Percentiles rank a stretch among this genome's conserved stretches.
phyloP scores from a whole-genome alignment of 2,329 filamentous ascomycete genomes.

The Rugonectria rugulosa region DNA sequence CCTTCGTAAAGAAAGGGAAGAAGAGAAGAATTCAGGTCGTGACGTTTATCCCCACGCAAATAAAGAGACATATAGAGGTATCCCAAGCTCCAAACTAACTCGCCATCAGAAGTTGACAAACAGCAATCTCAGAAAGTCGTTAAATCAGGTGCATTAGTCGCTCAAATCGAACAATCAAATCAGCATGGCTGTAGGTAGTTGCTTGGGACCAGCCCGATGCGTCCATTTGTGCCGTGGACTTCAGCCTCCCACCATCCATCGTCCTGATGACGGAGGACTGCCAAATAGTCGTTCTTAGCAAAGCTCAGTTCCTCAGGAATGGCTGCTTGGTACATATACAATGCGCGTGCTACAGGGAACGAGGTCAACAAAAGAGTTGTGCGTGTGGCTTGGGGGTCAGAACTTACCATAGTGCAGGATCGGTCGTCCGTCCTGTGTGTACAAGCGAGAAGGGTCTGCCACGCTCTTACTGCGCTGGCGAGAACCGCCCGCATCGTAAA shows the following conservation, averaged over 20 bases:
- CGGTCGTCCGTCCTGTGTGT: conserved; percentile 83
- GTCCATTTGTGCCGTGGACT: conserved; percentile 73
- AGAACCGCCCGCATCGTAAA: conserved; percentile 58
- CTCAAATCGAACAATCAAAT: conserved; percentile 23
- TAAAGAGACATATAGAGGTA: conserved; percentile 2
- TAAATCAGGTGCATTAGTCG: conserved; percentile 13
- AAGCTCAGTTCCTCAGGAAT: conserved; percentile 96
- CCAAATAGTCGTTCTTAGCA: conserved; percentile 88
- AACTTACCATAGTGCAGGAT: conserved; percentile 94
- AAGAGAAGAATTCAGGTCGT: conserved; percentile 21
- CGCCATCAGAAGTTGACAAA: conserved; percentile 24
- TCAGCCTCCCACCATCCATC: conserved; percentile 99
- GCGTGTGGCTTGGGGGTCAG: too few relatives aligned
- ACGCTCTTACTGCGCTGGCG: conserved; percentile 81
- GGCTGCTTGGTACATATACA: conserved; percentile 93
- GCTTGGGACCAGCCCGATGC: conserved; percentile 69
- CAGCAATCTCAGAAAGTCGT: conserved; percentile 21
- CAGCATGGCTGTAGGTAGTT: conserved; percentile 69
- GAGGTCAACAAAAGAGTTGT: conserved; percentile 25
- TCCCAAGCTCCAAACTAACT: conserved; percentile 25
- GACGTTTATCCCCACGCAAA: conserved; percentile 16
- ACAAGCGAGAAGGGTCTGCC: conserved; percentile 81
- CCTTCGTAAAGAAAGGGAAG: conserved; percentile 18
- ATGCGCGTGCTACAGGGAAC: conserved; percentile 74
- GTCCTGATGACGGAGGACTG: conserved; percentile 89